phyloP scores from a whole-genome alignment of 2,329 filamentous ascomycete genomes.

The Myriosclerotinia scirpicola region DNA sequence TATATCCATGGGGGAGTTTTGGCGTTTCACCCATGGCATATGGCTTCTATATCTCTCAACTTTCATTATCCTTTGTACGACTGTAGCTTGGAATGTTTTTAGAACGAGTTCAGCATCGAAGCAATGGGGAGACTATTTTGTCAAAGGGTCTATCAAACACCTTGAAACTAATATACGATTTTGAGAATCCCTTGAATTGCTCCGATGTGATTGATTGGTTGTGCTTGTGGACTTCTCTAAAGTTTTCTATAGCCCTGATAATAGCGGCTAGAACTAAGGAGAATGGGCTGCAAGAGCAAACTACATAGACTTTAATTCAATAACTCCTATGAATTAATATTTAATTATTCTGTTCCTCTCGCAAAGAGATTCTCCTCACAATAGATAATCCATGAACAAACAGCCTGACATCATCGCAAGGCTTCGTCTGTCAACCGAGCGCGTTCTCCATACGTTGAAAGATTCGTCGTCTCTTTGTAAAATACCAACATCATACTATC shows the following conservation, averaged over 20 bases:
- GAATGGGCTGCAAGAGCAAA: conserved; percentile 5
- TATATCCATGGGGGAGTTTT: conserved; percentile 25
- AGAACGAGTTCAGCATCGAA: conserved; percentile 2
- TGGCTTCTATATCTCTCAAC: conserved; percentile 2
- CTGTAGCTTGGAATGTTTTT: conserved; percentile 9
- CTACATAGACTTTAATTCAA: not conserved
- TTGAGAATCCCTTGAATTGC: not conserved
- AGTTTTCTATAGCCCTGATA: not conserved
- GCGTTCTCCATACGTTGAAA: conserved; percentile 15
- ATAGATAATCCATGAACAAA: not conserved
- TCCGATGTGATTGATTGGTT: not conserved
- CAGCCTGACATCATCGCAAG: conserved; percentile 25
- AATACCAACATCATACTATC: conserved; percentile 13
- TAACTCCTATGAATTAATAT: not conserved
- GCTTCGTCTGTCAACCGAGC: conserved; percentile 21
- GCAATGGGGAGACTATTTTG: not conserved
- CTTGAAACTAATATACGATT: conserved; percentile 13
- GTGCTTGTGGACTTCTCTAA: not conserved
- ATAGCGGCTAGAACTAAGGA: not conserved
- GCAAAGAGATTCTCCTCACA: not conserved
- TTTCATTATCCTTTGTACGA: conserved; percentile 9
- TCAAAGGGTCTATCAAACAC: not conserved
- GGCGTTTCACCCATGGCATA: conserved; percentile 19
- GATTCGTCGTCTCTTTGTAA: conserved; percentile 17
- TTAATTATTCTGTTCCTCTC: not conserved